Evolutionary conservation across 805 yeast species (phyloP), one percentile per base, ranked within the genome.

Genomic region (Myxozyma neotropica): DNA sequence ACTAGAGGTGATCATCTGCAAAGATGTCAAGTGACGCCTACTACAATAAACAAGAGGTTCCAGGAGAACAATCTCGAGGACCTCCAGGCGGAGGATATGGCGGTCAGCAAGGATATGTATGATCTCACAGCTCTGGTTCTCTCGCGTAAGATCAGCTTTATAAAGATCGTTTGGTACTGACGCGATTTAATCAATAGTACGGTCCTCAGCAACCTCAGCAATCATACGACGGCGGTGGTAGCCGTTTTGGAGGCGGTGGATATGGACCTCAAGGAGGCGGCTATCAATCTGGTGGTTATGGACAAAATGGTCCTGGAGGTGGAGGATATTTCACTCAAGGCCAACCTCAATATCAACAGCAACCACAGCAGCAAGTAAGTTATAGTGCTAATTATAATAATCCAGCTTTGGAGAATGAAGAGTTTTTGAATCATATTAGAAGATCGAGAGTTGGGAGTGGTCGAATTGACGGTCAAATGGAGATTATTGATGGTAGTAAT

Each of bases 161-260:
- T 21, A 15, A 8, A 10, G 8, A 7, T 5, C 23, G n/a, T 29
- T 43, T 10, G 15, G 7, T 6, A 2, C 4, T 44, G 26, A 46
- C 39, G 29, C 21, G 23, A 26, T 21, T 33, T 15, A 13, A 17
- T 4, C 44, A 2, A 6, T n/a, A 54, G 57, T 54, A 54, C n/a
- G 49, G 33, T 31, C 58, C 58, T 10, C 58, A 55, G 42, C 58
- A 55, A 27, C 58, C 58, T 21, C 58, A 55, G 31, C 52, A 46
- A 27, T 53, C 58, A 7, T 55, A 46, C 23, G 55, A 47, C 21
- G 55, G 55, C 55, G 48, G 33, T 7, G 49, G 49, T 19, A 43
- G 49, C 24, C 49, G 56, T 21, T 38, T 35, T 17, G 49, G 48
- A n/a, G 56, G 56, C 43, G 55, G 55, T 5, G 55, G 55, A 27